A percentile compares a stretch with the other conserved stretches of the same genome.
Conservation (phyloP, 768 basidiomycete genomes). For the Kwoniella bestiolae region DNA sequence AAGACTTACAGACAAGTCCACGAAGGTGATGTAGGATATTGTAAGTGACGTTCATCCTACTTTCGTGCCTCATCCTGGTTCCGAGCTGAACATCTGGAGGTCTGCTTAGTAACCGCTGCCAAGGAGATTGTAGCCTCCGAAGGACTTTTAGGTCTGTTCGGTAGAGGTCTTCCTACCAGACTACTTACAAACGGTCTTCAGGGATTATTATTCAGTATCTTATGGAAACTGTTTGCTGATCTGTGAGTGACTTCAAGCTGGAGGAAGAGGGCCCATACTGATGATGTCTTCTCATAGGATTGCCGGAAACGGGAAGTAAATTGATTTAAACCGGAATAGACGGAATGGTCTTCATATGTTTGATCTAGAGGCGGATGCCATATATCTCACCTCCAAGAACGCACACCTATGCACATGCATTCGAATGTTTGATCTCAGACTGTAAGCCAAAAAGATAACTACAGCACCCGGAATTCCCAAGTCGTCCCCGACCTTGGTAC, state of each 20-base stretch:
- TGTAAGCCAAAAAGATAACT: too few species aligned
- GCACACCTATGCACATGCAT: too few species aligned
- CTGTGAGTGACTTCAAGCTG: constrained; percentile 61
- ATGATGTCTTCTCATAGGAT: not conserved
- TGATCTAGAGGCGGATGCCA: too few species aligned
- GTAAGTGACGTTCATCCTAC: constrained; percentile 57
- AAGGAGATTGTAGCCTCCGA: constrained; percentile 74
- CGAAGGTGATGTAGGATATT: constrained; percentile 76
- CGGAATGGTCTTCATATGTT: too few species aligned
- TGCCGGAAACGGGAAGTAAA: constrained; percentile 3
- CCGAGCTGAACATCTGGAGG: not conserved
- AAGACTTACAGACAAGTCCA: constrained; percentile 96
- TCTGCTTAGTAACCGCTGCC: constrained; percentile 66
- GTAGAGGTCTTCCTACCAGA: constrained; percentile 85
- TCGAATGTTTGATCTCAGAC: too few species aligned
- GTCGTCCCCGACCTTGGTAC: too few species aligned
- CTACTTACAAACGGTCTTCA: constrained; percentile 90
- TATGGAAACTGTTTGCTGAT: constrained; percentile 91
- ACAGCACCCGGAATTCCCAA: too few species aligned
- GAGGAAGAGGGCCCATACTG: not conserved
- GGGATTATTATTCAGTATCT: constrained; percentile 83
- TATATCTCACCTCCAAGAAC: too few species aligned
- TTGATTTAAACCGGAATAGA: not conserved
- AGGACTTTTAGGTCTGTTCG: constrained; percentile 78
- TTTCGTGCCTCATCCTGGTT: not conserved